These are phyloP conservation scores for Fusarium burgessii DNA, from an alignment of 2,329 filamentous ascomycete species.

Conservation along the genomic window DNA sequence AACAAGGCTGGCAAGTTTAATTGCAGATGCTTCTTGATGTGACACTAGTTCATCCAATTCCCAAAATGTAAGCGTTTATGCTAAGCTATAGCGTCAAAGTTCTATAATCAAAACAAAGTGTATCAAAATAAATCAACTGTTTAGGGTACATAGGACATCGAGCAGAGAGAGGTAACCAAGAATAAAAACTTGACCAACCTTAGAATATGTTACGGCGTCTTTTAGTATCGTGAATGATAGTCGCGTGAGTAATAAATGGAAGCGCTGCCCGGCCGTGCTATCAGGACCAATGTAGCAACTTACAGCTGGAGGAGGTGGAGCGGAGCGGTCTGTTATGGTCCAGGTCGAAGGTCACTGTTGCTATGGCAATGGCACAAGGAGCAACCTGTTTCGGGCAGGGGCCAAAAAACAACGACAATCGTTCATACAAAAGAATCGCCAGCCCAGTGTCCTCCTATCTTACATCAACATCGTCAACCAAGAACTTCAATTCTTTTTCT, in stretches of 20 bases:
- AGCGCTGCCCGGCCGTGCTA: neutral
- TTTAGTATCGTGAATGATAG: neutral
- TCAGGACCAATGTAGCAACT: neutral
- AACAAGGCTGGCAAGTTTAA: neutral
- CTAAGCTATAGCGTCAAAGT: neutral
- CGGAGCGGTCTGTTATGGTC: constrained; percentile 27
- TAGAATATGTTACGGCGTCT: neutral
- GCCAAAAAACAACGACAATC: constrained; percentile 29
- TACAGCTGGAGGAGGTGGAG: neutral
- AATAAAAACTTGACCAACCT: neutral
- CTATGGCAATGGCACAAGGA: constrained; percentile 35
- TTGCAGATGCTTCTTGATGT: constrained; percentile 2
- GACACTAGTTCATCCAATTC: neutral
- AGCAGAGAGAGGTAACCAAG: neutral
- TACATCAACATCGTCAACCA: constrained; percentile 38
- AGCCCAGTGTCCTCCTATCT: constrained; percentile 29
- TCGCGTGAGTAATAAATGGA: constrained; percentile 1
- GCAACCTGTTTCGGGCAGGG: constrained; percentile 45
- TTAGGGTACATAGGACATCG: neutral
- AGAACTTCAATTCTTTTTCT: constrained; percentile 39
- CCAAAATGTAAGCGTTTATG: neutral
- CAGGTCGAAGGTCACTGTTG: constrained; percentile 18
- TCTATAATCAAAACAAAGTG: neutral
- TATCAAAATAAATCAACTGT: neutral
- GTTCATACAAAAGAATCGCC: constrained; percentile 33